A percentile compares a stretch with the other conserved stretches of the same genome.
These are phyloP conservation scores for Ceratobasidium sp. DNA, from an alignment of 1,284 basidiomycete species.

Conservation along the genomic window DNA sequence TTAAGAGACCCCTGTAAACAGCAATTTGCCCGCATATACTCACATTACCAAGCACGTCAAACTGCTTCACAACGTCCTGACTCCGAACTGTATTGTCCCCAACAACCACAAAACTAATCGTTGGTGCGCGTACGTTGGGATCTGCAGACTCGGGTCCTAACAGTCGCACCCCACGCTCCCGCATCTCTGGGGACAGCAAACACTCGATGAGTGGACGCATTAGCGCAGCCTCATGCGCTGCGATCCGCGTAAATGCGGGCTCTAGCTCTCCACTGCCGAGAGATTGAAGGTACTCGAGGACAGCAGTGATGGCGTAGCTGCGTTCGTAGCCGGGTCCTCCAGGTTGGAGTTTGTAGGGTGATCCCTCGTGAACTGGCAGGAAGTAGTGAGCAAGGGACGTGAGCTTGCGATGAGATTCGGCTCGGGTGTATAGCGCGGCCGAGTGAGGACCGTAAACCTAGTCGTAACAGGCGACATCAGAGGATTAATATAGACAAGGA, in stretches of 20 bases:
- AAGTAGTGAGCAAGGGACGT: slow-evolving; percentile 76
- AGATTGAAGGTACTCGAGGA: slow-evolving; percentile 71
- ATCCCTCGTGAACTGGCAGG: slow-evolving; percentile 56
- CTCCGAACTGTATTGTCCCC: slow-evolving; percentile 59
- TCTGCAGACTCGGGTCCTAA: slow-evolving; percentile 65
- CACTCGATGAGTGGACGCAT: slow-evolving; percentile 58
- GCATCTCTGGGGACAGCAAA: slow-evolving; percentile 56
- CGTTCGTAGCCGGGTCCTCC: slow-evolving; percentile 80
- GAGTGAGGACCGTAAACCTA: slow-evolving; percentile 81
- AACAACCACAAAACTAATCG: slow-evolving; percentile 74
- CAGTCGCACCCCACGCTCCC: slow-evolving; percentile 68
- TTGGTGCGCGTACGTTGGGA: slow-evolving; percentile 66
- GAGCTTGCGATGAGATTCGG: slow-evolving; percentile 59
- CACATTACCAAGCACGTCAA: slow-evolving; percentile 67
- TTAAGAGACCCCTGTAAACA: no score
- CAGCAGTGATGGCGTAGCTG: slow-evolving; percentile 67
- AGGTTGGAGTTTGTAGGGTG: slow-evolving; percentile 72
- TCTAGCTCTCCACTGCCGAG: slow-evolving; percentile 58
- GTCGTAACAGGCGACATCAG: background rate
- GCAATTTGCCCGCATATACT: slow-evolving; percentile 56
- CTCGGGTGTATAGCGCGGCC: slow-evolving; percentile 70
- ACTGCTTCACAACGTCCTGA: slow-evolving; percentile 63
- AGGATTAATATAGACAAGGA: background rate
- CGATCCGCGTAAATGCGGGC: slow-evolving; percentile 54
- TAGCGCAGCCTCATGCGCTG: slow-evolving; percentile 60